Conservation (phyloP, 2,329 filamentous ascomycete species). For the Sphaerulina musiva region DNA sequence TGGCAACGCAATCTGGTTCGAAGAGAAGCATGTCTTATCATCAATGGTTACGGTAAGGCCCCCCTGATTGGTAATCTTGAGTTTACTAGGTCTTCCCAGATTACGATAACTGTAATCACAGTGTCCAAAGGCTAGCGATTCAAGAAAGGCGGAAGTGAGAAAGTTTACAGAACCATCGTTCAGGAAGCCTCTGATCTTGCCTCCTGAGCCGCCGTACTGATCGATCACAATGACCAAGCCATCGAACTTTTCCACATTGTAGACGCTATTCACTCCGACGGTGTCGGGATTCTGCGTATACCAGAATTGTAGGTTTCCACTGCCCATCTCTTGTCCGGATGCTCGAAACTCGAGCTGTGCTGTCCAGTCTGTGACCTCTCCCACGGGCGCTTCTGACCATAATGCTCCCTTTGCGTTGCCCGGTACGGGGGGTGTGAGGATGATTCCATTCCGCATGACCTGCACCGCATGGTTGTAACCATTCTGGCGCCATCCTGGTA, state of each 20-base stretch:
- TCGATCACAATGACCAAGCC: constrained; percentile 85
- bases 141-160: constrained; percentile 66
- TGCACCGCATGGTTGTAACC: constrained; percentile 52
- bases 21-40: constrained; percentile 74
- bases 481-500: constrained; percentile 52
- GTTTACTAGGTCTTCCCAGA: constrained; percentile 70
- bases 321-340: constrained; percentile 74
- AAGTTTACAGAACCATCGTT: constrained; percentile 85
- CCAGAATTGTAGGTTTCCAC: constrained; percentile 92
- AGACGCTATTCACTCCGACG: constrained; percentile 69
- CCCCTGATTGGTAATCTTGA: constrained; percentile 64
- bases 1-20: constrained; percentile 68
- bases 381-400: constrained; percentile 61
- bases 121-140: constrained; percentile 84
- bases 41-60: constrained; percentile 76
- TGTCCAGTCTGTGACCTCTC: constrained; percentile 59
- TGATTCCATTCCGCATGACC: constrained; percentile 77
- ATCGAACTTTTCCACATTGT: constrained; percentile 78
- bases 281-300: constrained; percentile 61
- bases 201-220: constrained; percentile 68
- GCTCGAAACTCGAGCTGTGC: constrained; percentile 82
- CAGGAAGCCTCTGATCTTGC: constrained; percentile 82
- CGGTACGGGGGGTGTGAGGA: constrained; percentile 81
- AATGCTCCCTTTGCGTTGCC: constrained; percentile 77
- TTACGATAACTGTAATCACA: constrained; percentile 90